These are phyloP conservation scores for Naganishia vaughanmartiniae DNA, from an alignment of 768 basidiomycete genomes.

Conservation along the genomic window DNA sequence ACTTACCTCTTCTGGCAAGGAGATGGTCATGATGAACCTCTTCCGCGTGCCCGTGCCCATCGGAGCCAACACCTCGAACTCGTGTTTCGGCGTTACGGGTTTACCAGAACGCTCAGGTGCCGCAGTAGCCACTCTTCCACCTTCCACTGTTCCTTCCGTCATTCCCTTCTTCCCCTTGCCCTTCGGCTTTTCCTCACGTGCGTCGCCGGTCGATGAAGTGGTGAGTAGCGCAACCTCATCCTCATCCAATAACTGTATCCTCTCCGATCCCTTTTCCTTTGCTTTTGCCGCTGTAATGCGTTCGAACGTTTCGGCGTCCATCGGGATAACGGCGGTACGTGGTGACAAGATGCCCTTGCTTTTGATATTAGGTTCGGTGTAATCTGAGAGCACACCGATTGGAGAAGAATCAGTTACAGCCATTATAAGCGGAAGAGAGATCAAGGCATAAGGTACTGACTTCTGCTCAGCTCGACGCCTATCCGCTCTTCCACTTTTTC, in stretches of 20 bases:
- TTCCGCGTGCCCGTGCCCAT: background rate
- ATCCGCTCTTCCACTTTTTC: slow-evolving; percentile 32
- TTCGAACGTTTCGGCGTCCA: slow-evolving; percentile 24
- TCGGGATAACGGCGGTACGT: slow-evolving; percentile 26
- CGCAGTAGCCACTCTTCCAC: background rate
- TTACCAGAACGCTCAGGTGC: background rate
- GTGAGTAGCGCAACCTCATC: background rate
- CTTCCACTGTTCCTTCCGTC: background rate
- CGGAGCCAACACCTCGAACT: slow-evolving; percentile 26
- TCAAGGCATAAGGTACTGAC: background rate
- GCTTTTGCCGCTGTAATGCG: slow-evolving; percentile 21
- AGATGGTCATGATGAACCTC: slow-evolving; percentile 26
- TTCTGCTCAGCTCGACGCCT: slow-evolving; percentile 30
- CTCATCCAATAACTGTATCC: slow-evolving; percentile 27
- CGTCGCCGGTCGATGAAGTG: background rate
- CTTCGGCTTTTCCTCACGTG: background rate
- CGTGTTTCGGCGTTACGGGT: slow-evolving; percentile 24
- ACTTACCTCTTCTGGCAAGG: slow-evolving; percentile 29
- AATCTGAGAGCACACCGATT: slow-evolving; percentile 9
- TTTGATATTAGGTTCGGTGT: slow-evolving; percentile 32
- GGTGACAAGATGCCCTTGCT: slow-evolving; percentile 26
- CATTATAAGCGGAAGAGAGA: background rate
- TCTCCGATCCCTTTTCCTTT: slow-evolving; percentile 4
- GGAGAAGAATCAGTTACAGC: background rate
- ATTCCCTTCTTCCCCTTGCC: background rate